Evolutionary conservation across 2,329 filamentous ascomycete genomes (phyloP).

Genomic region (Colletotrichum incanum): DNA sequence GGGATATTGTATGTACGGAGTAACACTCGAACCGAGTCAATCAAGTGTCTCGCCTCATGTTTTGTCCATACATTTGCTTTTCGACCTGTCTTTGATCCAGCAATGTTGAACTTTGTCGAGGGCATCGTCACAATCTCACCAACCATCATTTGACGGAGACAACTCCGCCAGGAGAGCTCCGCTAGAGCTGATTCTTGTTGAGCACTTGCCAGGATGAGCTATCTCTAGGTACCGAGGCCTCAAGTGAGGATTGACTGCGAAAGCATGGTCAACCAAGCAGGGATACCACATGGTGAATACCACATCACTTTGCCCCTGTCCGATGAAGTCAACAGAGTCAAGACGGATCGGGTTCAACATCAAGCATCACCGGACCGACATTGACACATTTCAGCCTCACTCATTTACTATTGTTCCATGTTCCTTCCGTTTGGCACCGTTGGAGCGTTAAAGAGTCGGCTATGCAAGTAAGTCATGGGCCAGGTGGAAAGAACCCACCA

Average conservation of each 20-base stretch:
- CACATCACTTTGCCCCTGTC: neutral
- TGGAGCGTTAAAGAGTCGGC: neutral
- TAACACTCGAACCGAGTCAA: slow-evolving; percentile 25
- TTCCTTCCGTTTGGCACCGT: slow-evolving; percentile 4
- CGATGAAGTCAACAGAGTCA: neutral
- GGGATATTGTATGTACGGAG: slow-evolving; percentile 1
- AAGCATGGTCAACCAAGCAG: neutral
- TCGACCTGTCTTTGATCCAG: neutral
- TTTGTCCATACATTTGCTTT: slow-evolving; percentile 15
- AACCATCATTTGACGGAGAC: neutral
- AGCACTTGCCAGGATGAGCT: neutral
- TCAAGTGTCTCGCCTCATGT: slow-evolving; percentile 30
- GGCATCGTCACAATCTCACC: slow-evolving; percentile 5
- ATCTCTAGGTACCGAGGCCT: neutral
- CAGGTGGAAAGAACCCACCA: slow-evolving; percentile 13
- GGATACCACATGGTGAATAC: neutral
- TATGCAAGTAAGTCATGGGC: slow-evolving; percentile 39
- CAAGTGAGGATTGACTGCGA: neutral
- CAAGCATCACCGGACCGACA: neutral
- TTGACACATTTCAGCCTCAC: slow-evolving; percentile 20
- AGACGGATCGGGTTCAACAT: neutral
- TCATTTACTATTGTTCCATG: neutral
- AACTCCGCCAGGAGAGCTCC: neutral
- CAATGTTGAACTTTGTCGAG: slow-evolving; percentile 17
- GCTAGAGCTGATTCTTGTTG: neutral